A percentile compares a stretch with the other conserved stretches of the same genome.
These are phyloP conservation scores for Melastoma candidum DNA, from an alignment of 441 rosid genomes.

Conservation along the genomic window DNA sequence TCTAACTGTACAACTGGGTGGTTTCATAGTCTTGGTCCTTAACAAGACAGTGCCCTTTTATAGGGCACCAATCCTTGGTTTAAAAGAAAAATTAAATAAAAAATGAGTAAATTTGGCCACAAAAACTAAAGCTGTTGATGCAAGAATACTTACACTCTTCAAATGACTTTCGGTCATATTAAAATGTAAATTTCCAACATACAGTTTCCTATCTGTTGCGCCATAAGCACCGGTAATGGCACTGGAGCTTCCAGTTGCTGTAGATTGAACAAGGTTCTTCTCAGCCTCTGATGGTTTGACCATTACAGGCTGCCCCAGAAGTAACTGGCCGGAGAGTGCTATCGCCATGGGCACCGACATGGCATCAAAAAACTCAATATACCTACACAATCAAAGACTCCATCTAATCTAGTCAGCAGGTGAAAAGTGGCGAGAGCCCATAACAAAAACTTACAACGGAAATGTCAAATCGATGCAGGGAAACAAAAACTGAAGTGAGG, in stretches of 20 bases:
- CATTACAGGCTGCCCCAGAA: conserved; percentile 93
- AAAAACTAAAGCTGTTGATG: neutral
- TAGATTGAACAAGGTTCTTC: conserved; percentile 85
- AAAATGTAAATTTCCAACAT: conserved; percentile 89
- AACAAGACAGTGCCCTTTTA: too few species aligned
- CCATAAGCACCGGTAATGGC: conserved; percentile 61
- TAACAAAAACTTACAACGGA: conserved; percentile 43
- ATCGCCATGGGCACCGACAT: conserved; percentile 96
- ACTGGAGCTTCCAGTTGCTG: conserved; percentile 38
- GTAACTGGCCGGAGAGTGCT: conserved; percentile 75
- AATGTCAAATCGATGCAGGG: conserved; percentile 44
- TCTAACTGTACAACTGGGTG: too few species aligned
- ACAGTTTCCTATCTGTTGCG: conserved; percentile 75
- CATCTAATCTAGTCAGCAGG: conserved; percentile 28
- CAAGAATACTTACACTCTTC: conserved; percentile 48
- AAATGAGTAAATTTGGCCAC: too few species aligned
- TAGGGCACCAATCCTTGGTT: too few species aligned
- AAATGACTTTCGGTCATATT: conserved; percentile 89
- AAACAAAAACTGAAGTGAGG: conserved; percentile 56
- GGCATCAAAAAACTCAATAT: conserved; percentile 82
- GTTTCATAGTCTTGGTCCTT: too few species aligned
- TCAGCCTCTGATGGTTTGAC: conserved; percentile 98
- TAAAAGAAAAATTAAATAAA: too few species aligned
- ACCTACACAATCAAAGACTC: conserved; percentile 45
- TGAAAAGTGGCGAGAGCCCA: conserved; percentile 7